Base-by-base conservation (phyloP, 2,329 filamentous ascomycete genomes). In the Lasiodiplodia hormozganensis region DNA sequence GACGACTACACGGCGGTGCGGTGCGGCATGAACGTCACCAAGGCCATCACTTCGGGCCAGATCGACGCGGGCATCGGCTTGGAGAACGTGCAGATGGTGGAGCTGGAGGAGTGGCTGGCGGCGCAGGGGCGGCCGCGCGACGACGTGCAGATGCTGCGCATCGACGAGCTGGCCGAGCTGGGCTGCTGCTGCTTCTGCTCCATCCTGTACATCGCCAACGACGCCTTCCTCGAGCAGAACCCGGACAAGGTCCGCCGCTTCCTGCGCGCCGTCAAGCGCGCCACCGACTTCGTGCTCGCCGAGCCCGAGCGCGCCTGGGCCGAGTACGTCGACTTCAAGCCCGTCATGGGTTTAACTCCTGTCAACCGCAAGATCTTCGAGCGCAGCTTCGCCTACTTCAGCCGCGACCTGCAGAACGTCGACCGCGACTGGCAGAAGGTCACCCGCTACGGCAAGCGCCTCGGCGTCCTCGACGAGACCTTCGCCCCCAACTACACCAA, bases 171-270 rank as follows among this genome's bases (percentile, higher is more conserved):
- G 34, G 91, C 91, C 40, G 90, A 93, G 78, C 84, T 93, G 3
- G 91, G 91, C 62, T 94, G 91, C 83, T 94, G 91, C 86, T 94
- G 91, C 85, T 94, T 94, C 87, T 94, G 91, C 81, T 89, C 88
- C 34, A 92, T 94, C 77, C 84, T 94, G 51, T 93, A 94, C 84
- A 94, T 94, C 71, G 91, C 89, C 25, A 93, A 94, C 79, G 90
- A 93, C 74, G 75, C 75, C 10, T 94, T 94, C 81, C 79, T 93
- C 54, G 77, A 82, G n/a, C 82, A 86, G 69, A 87, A 92, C 80
- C 88, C 88, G 0, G 89, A 88, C 1, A 89, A 90, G 76, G 88
- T 92, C 3, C 80, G 80, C 69, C 86, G 87, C 53, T 94, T 94
- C 81, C 84, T 93, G 82, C 86, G 85, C 56, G 91, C 91, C 34